These are phyloP conservation scores for Xerocomus amazonicus DNA, from an alignment of 1,284 basidiomycete genomes.

Conservation along the genomic window DNA sequence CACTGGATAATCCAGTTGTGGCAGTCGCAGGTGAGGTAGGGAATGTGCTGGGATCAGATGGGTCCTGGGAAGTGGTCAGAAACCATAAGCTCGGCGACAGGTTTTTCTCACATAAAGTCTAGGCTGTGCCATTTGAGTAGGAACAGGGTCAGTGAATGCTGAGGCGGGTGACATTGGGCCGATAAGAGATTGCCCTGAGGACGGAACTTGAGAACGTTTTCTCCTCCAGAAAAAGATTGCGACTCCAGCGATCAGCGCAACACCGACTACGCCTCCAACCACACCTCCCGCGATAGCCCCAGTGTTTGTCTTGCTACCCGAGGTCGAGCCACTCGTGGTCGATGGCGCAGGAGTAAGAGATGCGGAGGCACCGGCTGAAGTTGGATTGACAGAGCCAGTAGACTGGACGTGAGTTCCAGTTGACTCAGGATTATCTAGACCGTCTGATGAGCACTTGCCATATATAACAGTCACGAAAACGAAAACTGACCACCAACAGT, in stretches of 20 bases:
- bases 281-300: conserved; percentile 36
- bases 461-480: neutral
- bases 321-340: neutral
- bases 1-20: conserved; percentile 7
- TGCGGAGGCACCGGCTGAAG: conserved; percentile 1
- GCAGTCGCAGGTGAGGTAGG: conserved; percentile 22
- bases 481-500: conserved; percentile 22
- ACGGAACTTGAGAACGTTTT: conserved; percentile 17
- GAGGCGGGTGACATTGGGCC: neutral
- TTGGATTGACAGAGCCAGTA: conserved; percentile 8
- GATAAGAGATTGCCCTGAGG: conserved; percentile 13
- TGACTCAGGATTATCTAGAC: conserved; percentile 31
- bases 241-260: conserved; percentile 27
- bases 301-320: conserved; percentile 4
- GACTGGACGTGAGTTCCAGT: conserved; percentile 18
- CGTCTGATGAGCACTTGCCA: neutral
- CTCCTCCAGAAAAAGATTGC: conserved; percentile 29
- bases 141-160: conserved; percentile 4
- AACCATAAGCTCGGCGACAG: neutral
- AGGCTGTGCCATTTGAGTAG: conserved; percentile 24
- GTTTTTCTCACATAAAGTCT: conserved; percentile 29
- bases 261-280: conserved; percentile 37
- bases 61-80: conserved; percentile 23
- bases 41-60: conserved; percentile 35
- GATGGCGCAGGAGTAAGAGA: conserved; percentile 7